These are phyloP conservation scores for Neurospora terricola DNA, from an alignment of 495 filamentous ascomycete genomes.

Conservation along the genomic window DNA sequence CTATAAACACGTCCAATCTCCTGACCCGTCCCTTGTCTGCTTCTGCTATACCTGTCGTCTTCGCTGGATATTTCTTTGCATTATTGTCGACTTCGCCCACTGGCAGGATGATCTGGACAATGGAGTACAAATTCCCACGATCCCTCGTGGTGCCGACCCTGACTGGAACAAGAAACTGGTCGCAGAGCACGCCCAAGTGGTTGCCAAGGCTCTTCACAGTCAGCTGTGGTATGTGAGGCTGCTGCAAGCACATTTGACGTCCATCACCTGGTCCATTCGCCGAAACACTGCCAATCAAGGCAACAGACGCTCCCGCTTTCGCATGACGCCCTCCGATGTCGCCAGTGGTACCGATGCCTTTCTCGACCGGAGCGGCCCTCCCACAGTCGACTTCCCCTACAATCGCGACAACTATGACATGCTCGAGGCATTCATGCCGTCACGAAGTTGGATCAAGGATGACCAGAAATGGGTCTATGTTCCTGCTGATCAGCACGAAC, in stretches of 20 bases:
- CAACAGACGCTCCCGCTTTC: slow-evolving; percentile 36
- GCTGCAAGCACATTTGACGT: slow-evolving; percentile 41
- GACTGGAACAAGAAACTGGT: slow-evolving; percentile 39
- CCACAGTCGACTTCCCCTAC: slow-evolving; percentile 39
- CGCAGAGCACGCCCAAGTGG: slow-evolving; percentile 26
- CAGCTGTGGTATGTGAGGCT: slow-evolving; percentile 40
- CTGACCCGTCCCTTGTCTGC: slow-evolving; percentile 32
- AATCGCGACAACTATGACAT: slow-evolving; percentile 46
- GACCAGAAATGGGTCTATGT: slow-evolving; percentile 33
- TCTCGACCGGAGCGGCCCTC: slow-evolving; percentile 34
- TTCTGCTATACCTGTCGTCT: slow-evolving; percentile 43
- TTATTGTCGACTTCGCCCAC: slow-evolving; percentile 43
- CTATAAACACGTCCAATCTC: slow-evolving; percentile 37
- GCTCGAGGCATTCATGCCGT: slow-evolving; percentile 40
- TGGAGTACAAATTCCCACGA: slow-evolving; percentile 40
- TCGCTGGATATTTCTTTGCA: slow-evolving; percentile 41
- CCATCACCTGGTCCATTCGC: slow-evolving; percentile 37
- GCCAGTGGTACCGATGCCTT: slow-evolving; percentile 36
- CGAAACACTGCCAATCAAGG: slow-evolving; percentile 37
- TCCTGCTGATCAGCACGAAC: slow-evolving; percentile 33
- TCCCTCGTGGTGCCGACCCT: slow-evolving; percentile 31
- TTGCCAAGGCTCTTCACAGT: slow-evolving; percentile 29
- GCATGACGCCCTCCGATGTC: slow-evolving; percentile 35
- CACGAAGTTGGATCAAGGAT: slow-evolving; percentile 32
- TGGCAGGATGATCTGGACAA: slow-evolving; percentile 42